Conservation (phyloP, 2,329 filamentous ascomycete species). For the Cytospora mali region DNA sequence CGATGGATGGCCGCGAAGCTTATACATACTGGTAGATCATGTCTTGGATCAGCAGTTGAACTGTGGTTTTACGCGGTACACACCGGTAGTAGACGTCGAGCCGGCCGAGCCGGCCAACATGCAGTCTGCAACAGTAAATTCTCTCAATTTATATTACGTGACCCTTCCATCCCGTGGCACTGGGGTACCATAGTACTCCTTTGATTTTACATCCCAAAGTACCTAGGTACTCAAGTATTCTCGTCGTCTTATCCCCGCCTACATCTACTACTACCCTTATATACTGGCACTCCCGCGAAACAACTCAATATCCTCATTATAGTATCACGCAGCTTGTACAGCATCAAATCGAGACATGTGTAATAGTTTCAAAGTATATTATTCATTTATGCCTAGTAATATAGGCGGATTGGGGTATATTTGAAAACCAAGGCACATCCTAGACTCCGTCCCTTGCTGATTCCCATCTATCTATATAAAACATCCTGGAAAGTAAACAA, state of each 20-base stretch:
- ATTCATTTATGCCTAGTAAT: slow-evolving; percentile 9
- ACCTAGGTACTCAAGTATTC: too few species aligned
- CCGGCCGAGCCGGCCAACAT: too few species aligned
- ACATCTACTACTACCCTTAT: too few species aligned
- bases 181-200: too few species aligned
- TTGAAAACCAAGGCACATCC: slow-evolving; percentile 13
- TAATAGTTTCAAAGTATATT: neutral
- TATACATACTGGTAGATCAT: neutral
- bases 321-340: neutral
- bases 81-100: neutral
- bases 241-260: too few species aligned
- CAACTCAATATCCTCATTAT: too few species aligned
- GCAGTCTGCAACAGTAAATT: too few species aligned
- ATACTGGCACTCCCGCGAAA: too few species aligned
- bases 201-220: too few species aligned
- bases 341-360: neutral
- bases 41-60: too few species aligned
- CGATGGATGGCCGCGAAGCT: neutral
- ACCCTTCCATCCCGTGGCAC: too few species aligned
- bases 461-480: slow-evolving; percentile 14
- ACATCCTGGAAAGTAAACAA: neutral
- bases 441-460: slow-evolving; percentile 18
- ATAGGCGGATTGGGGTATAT: slow-evolving; percentile 26
- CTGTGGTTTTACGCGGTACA: neutral
- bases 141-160: too few species aligned